Evolutionary conservation across 176 grass and related monocot species (phyloP), one percentile per base, ranked within the genome.

Genomic region (Canna indica): DNA sequence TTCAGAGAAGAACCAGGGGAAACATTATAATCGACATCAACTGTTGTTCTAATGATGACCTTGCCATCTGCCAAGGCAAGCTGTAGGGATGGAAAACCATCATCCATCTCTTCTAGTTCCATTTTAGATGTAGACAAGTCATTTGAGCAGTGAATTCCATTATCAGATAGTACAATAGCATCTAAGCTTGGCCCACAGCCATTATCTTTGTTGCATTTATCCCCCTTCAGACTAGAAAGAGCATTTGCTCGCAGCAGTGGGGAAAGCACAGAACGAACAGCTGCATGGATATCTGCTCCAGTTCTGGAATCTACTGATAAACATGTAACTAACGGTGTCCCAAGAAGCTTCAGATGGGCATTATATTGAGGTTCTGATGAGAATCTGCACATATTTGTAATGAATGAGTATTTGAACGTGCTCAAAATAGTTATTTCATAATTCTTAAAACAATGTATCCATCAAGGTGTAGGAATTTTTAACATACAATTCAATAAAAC

Each of bases 61-160:
- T 93, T 90, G 0, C 90, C 94, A 93, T 99, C 94, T 63, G 86
- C 85, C 34, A 99, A 76, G 6, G 73, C 68, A 85, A 99, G 86
- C 31, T 80, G 76, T 57, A 99, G 78, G 13, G 35, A 20, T 57
- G 80, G 80, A 85, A 78, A 61, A 29, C 87, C 82, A 38, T 80
- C 58, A 38, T 54, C 62, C 38, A 35, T 68, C 32, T 47, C 81
- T 76, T 81, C 71, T 69, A 68, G 58, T 80, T 85, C 82, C 47
- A 18, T 81, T 56, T 79, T 70, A 41, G 86, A 90, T 30, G 77
- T 83, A 50, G 77, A 81, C 25, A 81, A 25, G 20, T 67, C 54
- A 30, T 64, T 79, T 24, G 74, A 77, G 65, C 20, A 29, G 28
- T 70, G 17, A 17, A 29, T 4, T 1, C 82, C 82, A 78, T 83